phyloP scores from a whole-genome alignment of 202 grass and related monocot species.

The Hordeum pubiflorum region DNA sequence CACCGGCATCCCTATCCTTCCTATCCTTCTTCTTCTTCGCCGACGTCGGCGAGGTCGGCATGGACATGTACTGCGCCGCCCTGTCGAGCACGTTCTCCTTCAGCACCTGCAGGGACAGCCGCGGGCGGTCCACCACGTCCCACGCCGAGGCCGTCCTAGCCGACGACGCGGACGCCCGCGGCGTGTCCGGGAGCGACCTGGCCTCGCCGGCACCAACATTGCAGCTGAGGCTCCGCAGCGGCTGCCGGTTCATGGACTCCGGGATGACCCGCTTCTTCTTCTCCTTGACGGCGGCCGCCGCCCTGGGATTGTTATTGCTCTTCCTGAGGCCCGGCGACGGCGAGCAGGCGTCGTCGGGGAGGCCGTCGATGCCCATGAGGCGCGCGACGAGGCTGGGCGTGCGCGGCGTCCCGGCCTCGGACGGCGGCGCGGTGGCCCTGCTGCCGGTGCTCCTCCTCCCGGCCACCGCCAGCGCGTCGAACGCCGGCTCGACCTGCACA shows the following conservation, averaged over 20 bases:
- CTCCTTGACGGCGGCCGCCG: conserved; percentile 6
- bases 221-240: conserved; percentile 60
- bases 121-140: conserved; percentile 36
- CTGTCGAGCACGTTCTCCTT: conserved; percentile 35
- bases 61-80: conserved; percentile 34
- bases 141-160: conserved; percentile 16
- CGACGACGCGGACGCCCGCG: conserved; percentile 49
- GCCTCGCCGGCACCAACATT: conserved; percentile 29
- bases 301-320: background rate
- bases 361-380: conserved; percentile 81
- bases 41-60: conserved; percentile 29
- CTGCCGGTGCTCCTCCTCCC: background rate
- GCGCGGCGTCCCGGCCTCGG: conserved; percentile 57
- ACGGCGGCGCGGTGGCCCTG: conserved; percentile 23
- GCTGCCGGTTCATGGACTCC: conserved; percentile 52
- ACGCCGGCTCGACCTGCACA: conserved; percentile 46
- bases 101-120: conserved; percentile 60
- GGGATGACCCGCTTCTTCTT: conserved; percentile 52
- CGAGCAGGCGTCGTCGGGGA: conserved; percentile 44
- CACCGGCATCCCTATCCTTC: background rate
- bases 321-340: conserved; percentile 18
- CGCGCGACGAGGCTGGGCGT: conserved; percentile 79
- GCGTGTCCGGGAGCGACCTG: conserved; percentile 65
- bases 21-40: conserved; percentile 3
- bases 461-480: conserved; percentile 27